Evolutionary conservation across 331 rosid species (phyloP).

Genomic region (Prunus yedoensis): DNA sequence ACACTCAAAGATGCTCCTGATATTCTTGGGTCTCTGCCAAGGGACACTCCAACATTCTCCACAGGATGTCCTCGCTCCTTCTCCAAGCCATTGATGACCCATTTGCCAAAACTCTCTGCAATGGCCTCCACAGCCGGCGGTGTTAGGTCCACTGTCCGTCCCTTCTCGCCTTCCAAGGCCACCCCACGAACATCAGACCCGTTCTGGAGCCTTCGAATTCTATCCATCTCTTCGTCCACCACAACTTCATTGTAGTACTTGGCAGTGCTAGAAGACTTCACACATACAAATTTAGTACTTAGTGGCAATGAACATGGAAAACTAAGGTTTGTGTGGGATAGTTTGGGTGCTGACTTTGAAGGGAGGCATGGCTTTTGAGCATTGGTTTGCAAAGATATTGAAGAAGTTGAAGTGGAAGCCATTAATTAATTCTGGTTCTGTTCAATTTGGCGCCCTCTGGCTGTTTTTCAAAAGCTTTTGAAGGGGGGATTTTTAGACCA

Average conservation of each 20-base stretch:
- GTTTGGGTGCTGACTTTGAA: constrained; percentile 22
- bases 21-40: constrained; percentile 76
- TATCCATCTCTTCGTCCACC: constrained; percentile 81
- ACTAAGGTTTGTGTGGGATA: constrained; percentile 22
- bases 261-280: constrained; percentile 41
- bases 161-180: constrained; percentile 82
- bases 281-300: constrained; percentile 25
- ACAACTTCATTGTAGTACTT: constrained; percentile 52
- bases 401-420: constrained; percentile 47
- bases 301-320: constrained; percentile 34
- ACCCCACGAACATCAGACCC: constrained; percentile 93
- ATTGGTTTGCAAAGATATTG: constrained; percentile 34
- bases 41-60: constrained; percentile 60
- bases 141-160: constrained; percentile 65
- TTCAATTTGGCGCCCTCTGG: constrained; percentile 45
- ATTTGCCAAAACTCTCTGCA: constrained; percentile 84
- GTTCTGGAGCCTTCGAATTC: constrained; percentile 78
- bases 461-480: constrained; percentile 32
- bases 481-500: constrained; percentile 21
- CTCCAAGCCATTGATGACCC: constrained; percentile 60
- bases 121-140: constrained; percentile 82
- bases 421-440: constrained; percentile 18
- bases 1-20: constrained; percentile 63
- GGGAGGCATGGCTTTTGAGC: constrained; percentile 33
- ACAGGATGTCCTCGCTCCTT: constrained; percentile 34